phyloP scores from a whole-genome alignment of 2,329 filamentous ascomycete genomes.

The Claviceps paspali region DNA sequence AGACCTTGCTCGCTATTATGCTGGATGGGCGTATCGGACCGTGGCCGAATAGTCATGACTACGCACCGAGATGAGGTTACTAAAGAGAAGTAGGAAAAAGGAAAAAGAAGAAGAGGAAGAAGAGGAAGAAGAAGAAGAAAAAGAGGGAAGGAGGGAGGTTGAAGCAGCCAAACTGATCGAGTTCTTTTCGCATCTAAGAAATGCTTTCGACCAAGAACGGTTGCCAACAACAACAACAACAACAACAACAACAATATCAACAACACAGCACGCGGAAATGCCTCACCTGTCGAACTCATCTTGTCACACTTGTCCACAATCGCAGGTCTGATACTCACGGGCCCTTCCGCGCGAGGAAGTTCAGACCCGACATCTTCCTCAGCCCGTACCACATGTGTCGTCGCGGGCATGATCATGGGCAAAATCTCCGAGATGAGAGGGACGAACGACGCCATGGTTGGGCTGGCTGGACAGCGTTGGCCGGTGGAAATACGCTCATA shows the following conservation, averaged over 20 bases:
- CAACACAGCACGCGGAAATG: too few relatives aligned
- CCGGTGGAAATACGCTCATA: background rate
- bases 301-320: constrained; percentile 48
- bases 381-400: constrained; percentile 39
- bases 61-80: constrained; percentile 13
- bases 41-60: constrained; percentile 50
- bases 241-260: too few relatives aligned
- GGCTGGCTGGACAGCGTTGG: too few relatives aligned
- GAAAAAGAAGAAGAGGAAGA: background rate
- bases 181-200: too few relatives aligned
- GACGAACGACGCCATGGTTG: constrained; percentile 34
- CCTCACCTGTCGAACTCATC: constrained; percentile 45
- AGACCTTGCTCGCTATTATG: constrained; percentile 55
- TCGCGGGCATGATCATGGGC: constrained; percentile 41
- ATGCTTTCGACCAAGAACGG: too few relatives aligned
- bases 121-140: too few relatives aligned
- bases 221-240: too few relatives aligned
- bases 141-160: too few relatives aligned
- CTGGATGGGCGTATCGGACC: constrained; percentile 45
- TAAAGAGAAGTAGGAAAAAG: background rate
- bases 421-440: constrained; percentile 42
- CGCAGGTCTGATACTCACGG: constrained; percentile 30
- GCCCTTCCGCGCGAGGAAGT: constrained; percentile 16
- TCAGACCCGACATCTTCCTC: constrained; percentile 30
- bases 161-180: too few relatives aligned